These are phyloP conservation scores for Penicillium sp. DNA, from an alignment of 2,329 filamentous ascomycete species.

Conservation along the genomic window DNA sequence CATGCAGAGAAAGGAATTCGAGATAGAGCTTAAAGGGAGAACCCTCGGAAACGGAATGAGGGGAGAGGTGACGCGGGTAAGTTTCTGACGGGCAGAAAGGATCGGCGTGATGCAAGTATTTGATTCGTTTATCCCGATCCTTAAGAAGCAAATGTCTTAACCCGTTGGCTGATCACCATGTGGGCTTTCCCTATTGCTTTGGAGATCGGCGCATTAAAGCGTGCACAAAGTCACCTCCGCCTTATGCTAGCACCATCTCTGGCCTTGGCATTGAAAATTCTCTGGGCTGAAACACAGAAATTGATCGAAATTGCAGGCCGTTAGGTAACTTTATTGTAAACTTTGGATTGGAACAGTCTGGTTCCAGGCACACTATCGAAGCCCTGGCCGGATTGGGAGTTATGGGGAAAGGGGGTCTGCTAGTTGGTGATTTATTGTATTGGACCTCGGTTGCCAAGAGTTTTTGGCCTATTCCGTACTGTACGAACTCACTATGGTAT, in stretches of 20 bases:
- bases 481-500: no score
- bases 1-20: neutral
- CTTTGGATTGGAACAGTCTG: neutral
- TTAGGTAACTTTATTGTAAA: neutral
- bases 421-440: no score
- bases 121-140: neutral
- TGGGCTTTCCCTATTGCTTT: neutral
- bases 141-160: neutral
- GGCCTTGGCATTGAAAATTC: neutral
- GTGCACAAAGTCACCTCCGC: neutral
- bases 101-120: slow-evolving; percentile 16
- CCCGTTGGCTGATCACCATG: neutral
- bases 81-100: slow-evolving; percentile 2
- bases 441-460: no score
- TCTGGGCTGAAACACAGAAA: no score
- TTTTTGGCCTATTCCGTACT: no score
- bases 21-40: neutral
- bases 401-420: neutral
- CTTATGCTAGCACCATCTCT: slow-evolving; percentile 1
- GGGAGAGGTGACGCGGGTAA: slow-evolving; percentile 1
- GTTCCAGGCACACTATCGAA: neutral
- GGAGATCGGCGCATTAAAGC: neutral
- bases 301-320: neutral
- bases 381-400: neutral
- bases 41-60: slow-evolving; percentile 1